Percentiles rank a stretch among this genome's conserved stretches.
phyloP scores from a whole-genome alignment of 192 early-diverging fungal species.

The Entophlyctis luteolus region DNA sequence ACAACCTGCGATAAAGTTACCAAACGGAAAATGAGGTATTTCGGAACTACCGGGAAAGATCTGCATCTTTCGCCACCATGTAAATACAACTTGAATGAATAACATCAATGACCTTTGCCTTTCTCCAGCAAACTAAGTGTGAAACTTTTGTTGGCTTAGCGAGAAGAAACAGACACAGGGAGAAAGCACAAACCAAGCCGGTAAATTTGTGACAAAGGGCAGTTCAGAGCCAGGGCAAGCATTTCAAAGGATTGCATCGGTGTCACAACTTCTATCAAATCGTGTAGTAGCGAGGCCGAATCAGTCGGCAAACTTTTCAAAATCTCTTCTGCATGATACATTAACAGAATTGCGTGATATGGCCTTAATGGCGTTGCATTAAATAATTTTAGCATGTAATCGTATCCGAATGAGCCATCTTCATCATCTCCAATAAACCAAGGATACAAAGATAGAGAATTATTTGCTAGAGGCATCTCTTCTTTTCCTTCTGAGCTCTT shows the following conservation, averaged over 20 bases:
- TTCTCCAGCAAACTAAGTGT: slow-evolving; percentile 90
- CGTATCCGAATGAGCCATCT: no score
- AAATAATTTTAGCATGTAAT: no score
- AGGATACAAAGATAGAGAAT: no score
- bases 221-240: slow-evolving; percentile 77
- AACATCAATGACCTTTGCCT: slow-evolving; percentile 84
- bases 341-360: slow-evolving; percentile 78
- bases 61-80: slow-evolving; percentile 64
- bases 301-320: slow-evolving; percentile 72
- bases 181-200: slow-evolving; percentile 39
- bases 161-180: neutral
- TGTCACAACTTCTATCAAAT: slow-evolving; percentile 82
- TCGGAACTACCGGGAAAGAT: slow-evolving; percentile 24
- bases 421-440: no score
- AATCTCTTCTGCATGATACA: slow-evolving; percentile 79
- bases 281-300: slow-evolving; percentile 80
- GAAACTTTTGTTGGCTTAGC: slow-evolving; percentile 46
- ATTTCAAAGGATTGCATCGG: slow-evolving; percentile 78
- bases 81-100: slow-evolving; percentile 76
- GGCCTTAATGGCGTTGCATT: slow-evolving; percentile 66
- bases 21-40: no score
- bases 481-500: no score
- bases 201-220: slow-evolving; percentile 91
- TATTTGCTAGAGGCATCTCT: no score
- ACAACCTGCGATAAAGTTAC: slow-evolving; percentile 21